Percentiles rank a stretch among this genome's conserved stretches.
These are phyloP conservation scores for Cryptococcus wingfieldii DNA, from an alignment of 1,284 basidiomycete genomes.

Conservation along the genomic window DNA sequence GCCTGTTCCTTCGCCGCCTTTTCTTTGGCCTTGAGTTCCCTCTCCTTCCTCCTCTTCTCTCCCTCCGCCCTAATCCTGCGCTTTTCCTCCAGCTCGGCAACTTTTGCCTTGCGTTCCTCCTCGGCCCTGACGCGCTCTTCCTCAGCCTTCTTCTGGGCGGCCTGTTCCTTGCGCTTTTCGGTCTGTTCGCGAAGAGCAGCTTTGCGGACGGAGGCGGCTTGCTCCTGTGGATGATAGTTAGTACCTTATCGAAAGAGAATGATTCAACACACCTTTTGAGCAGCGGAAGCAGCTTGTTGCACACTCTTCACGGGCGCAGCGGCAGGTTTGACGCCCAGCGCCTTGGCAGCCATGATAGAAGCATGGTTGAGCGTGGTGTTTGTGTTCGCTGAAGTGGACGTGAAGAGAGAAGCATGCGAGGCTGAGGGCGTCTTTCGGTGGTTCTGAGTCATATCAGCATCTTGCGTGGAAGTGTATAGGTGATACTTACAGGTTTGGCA, in stretches of 20 bases:
- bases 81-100: slow-evolving; percentile 60
- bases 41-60: slow-evolving; percentile 45
- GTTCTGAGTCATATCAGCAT: too few species aligned
- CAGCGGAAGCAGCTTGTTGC: slow-evolving; percentile 71
- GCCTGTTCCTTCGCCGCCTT: slow-evolving; percentile 38
- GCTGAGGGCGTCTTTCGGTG: too few species aligned
- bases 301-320: slow-evolving; percentile 65
- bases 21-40: slow-evolving; percentile 38
- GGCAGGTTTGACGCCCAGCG: slow-evolving; percentile 43
- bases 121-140: slow-evolving; percentile 62
- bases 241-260: not conserved
- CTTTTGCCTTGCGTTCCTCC: slow-evolving; percentile 46
- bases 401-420: slow-evolving; percentile 1
- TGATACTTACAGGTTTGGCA: not conserved
- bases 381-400: slow-evolving; percentile 12
- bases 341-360: slow-evolving; percentile 41
- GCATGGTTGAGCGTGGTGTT: slow-evolving; percentile 30
- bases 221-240: slow-evolving; percentile 58
- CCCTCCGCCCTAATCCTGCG: slow-evolving; percentile 48
- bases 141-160: slow-evolving; percentile 68
- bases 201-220: slow-evolving; percentile 78
- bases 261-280: slow-evolving; percentile 65
- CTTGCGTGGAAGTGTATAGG: too few species aligned
- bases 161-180: slow-evolving; percentile 68
- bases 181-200: slow-evolving; percentile 67